Base-by-base conservation (phyloP, 2,329 filamentous ascomycete species). In the Alternaria gansuensis region DNA sequence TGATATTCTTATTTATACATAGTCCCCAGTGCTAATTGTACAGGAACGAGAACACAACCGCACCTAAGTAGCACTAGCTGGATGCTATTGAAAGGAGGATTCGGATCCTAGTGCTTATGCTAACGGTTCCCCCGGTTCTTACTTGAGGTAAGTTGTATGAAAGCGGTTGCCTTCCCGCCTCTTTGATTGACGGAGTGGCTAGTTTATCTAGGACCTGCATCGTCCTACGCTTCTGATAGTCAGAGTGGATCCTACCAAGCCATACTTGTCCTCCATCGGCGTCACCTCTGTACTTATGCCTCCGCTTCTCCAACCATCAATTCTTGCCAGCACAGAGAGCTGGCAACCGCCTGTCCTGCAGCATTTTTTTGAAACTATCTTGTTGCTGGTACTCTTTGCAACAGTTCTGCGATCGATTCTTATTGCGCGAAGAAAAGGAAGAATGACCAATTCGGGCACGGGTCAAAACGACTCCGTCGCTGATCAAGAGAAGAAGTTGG, bases 61-160 rank as follows among this genome's bases (percentile, higher is more conserved):
- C 58, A 67, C 50, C 40, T 60, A 46, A 57, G 54, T 61, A 64
- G 60, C 61, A 54, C 58, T 67, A 71, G 70, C 70, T 73, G 68
- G 72, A 50, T 56, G 36, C 37, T 68, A 63, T 64, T 63, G 51
- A 70, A 63, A 66, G 71, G 66, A 50, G 55, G 62, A 63, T 57
- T 41, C 57, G 31, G 40, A 58, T 57, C 63, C 64, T 75, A 75
- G 73, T 70, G 73, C 74, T 76, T 75, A 75, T 72, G 65, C 67
- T 57, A 74, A 73, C 68, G 63, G 66, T 64, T 67, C 63, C 70
- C 64, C 65, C 68, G 63, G 63, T 62, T 59, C 71, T 70, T 63
- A 44, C 68, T 71, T 36, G 24, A 53, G 21, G 73, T 74, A 59
- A 67, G 74, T 75, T 68, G 59, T 74, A 71, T 76, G 70, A 73